phyloP scores from a whole-genome alignment of 228 moss, liverwort and hornwort genomes.

The Sphagnum magellanicum region DNA sequence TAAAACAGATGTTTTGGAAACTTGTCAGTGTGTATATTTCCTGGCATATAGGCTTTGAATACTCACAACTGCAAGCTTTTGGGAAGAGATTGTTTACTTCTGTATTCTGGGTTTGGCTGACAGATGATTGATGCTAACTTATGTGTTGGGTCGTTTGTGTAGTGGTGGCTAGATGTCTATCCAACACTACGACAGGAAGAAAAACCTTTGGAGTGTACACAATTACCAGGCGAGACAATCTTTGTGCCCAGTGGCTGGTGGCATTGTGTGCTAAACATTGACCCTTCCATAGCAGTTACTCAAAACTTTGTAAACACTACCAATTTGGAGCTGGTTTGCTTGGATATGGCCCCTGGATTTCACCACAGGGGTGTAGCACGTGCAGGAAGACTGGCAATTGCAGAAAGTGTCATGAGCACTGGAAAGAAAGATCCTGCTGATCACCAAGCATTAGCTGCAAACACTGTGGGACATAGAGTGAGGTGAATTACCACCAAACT shows the following conservation, averaged over 20 bases:
- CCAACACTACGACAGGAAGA: constrained; percentile 69
- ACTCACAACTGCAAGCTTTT: too few relatives aligned
- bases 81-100: too few relatives aligned
- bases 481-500: constrained; percentile 16
- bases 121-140: too few relatives aligned
- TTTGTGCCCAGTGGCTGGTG: constrained; percentile 99
- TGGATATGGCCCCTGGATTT: constrained; percentile 96
- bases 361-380: constrained; percentile 90
- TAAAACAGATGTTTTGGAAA: constrained; percentile 7
- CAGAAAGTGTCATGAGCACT: constrained; percentile 18
- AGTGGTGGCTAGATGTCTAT: constrained; percentile 99
- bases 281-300: constrained; percentile 84
- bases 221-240: constrained; percentile 87
- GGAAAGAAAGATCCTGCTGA: constrained; percentile 13
- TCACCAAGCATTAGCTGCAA: constrained; percentile 15
- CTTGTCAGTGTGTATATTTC: too few relatives aligned
- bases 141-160: constrained; percentile 8
- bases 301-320: constrained; percentile 90
- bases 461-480: constrained; percentile 20
- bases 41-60: too few relatives aligned
- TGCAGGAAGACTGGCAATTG: constrained; percentile 72
- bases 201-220: constrained; percentile 94
- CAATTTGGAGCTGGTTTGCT: constrained; percentile 92
- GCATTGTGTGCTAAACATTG: constrained; percentile 98
- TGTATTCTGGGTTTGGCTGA: too few relatives aligned